Conservation (phyloP, 2,329 filamentous ascomycete genomes). For the Fusarium praegraminearum region DNA sequence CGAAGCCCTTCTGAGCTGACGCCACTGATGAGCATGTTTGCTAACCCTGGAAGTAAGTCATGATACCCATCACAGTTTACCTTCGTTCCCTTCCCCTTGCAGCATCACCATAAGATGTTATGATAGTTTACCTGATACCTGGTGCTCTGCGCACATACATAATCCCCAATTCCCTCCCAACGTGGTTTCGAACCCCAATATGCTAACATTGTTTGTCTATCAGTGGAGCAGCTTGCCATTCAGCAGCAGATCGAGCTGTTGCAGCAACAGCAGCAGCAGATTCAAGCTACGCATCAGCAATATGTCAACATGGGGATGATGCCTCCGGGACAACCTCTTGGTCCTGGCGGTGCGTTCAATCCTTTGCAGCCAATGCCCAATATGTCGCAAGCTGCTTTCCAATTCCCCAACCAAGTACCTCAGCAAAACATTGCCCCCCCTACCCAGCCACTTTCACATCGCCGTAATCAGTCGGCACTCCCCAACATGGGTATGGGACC, state of each 20-base stretch:
- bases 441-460: conserved; percentile 85
- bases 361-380: conserved; percentile 84
- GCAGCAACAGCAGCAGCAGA: conserved; percentile 98
- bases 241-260: conserved; percentile 98
- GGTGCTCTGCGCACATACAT: neutral
- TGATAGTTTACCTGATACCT: conserved; percentile 4
- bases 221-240: conserved; percentile 97
- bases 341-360: conserved; percentile 77
- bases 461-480: conserved; percentile 96
- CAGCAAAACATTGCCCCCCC: conserved; percentile 83
- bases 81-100: neutral
- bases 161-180: neutral
- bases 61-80: conserved; percentile 16
- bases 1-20: conserved; percentile 97
- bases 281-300: conserved; percentile 95
- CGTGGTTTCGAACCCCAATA: neutral
- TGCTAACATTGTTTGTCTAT: conserved; percentile 41
- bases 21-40: conserved; percentile 94
- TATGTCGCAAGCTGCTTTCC: conserved; percentile 85
- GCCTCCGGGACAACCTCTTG: conserved; percentile 81
- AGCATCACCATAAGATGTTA: conserved; percentile 8
- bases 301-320: conserved; percentile 98
- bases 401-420: conserved; percentile 84
- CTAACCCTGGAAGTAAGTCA: conserved; percentile 72
- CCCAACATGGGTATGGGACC: conserved; percentile 92